Percentiles rank a stretch among this genome's conserved stretches.
Evolutionary conservation across 495 filamentous ascomycete genomes (phyloP).

Genomic region (Immersiella caudata): DNA sequence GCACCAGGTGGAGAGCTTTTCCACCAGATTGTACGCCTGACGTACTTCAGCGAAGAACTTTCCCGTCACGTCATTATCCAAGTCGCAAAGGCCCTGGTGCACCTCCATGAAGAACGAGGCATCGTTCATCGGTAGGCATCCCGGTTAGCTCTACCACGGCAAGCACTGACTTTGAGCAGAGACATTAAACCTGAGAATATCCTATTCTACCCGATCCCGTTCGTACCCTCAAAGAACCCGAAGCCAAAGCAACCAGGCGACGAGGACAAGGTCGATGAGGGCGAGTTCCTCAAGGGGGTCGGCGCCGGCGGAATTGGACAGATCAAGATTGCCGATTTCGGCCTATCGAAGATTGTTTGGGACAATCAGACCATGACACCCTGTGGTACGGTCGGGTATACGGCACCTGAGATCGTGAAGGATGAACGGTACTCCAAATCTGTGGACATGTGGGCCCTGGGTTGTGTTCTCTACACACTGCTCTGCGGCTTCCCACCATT

Average conservation of each 20-base stretch:
- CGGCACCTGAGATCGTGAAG: constrained; percentile 98
- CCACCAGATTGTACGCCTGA: constrained; percentile 97
- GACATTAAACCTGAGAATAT: constrained; percentile 99
- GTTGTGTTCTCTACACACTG: constrained; percentile 94
- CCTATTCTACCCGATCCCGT: constrained; percentile 83
- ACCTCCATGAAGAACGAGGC: constrained; percentile 90
- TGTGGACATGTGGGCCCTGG: constrained; percentile 98
- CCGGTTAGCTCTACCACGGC: not conserved
- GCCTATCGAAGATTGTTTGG: constrained; percentile 96
- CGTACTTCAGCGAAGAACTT: constrained; percentile 96
- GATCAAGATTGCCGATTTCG: constrained; percentile 98
- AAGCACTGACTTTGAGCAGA: constrained; percentile 48
- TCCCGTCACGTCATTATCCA: constrained; percentile 92
- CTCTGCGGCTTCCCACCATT: constrained; percentile 98
- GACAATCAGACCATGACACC: constrained; percentile 99
- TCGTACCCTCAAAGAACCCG: constrained; percentile 77
- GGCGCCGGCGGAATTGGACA: constrained; percentile 91
- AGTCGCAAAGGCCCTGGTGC: constrained; percentile 90
- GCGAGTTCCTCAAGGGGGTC: constrained; percentile 81
- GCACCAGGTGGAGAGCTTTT: constrained; percentile 96
- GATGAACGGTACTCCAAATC: constrained; percentile 98
- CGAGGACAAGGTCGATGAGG: constrained; percentile 97
- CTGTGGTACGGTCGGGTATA: constrained; percentile 97
- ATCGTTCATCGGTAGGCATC: constrained; percentile 91
- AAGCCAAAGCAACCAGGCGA: constrained; percentile 81